phyloP scores from a whole-genome alignment of 2,329 filamentous ascomycete genomes.

The Alternaria longipes region DNA sequence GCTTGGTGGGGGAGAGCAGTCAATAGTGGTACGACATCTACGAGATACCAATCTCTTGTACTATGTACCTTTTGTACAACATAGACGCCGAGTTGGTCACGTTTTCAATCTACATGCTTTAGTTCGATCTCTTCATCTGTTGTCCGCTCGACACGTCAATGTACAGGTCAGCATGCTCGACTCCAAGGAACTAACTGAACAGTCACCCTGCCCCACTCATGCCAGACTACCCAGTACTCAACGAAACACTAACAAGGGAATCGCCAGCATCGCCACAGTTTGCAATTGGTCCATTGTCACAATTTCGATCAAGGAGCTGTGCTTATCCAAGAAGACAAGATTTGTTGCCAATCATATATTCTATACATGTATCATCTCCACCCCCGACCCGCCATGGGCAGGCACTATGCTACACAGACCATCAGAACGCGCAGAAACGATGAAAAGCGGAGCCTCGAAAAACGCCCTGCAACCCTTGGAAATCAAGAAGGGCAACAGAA shows the following conservation, averaged over 20 bases:
- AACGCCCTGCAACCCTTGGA: constrained; percentile 32
- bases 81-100: constrained; percentile 51
- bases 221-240: not conserved
- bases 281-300: not conserved
- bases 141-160: not conserved
- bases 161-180: not conserved
- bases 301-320: not conserved
- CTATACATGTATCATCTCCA: constrained; percentile 27
- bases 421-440: constrained; percentile 10
- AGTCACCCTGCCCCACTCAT: not conserved
- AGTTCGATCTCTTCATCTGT: constrained; percentile 9
- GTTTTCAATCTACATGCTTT: constrained; percentile 48
- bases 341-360: constrained; percentile 18
- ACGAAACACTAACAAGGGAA: not conserved
- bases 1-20: constrained; percentile 25
- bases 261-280: not conserved
- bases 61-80: constrained; percentile 54
- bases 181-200: not conserved
- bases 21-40: constrained; percentile 30
- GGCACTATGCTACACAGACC: constrained; percentile 28
- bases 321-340: constrained; percentile 8
- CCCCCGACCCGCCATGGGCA: constrained; percentile 8
- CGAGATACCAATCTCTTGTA: constrained; percentile 46
- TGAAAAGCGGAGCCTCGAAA: constrained; percentile 24
- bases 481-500: constrained; percentile 22